phyloP scores from a whole-genome alignment of 2,329 filamentous ascomycete species.

The Aureobasidium namibiae region DNA sequence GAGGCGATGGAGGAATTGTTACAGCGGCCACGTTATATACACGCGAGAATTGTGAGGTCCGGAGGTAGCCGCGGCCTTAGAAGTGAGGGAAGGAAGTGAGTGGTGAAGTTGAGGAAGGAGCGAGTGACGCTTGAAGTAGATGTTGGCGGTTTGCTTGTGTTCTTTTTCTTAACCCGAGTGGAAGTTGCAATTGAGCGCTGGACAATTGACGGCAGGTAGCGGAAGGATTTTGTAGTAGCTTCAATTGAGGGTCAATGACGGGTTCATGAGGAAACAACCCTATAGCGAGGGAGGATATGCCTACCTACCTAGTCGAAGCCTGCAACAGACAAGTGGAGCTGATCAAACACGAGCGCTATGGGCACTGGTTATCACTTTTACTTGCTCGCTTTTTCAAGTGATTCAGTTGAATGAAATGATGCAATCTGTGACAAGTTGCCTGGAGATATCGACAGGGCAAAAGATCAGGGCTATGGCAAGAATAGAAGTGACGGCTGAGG shows the following conservation, averaged over 20 bases:
- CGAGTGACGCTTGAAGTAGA: conserved; percentile 1
- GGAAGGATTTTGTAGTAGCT: not conserved
- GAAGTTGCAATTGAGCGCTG: not conserved
- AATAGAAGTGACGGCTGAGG: conserved; percentile 7
- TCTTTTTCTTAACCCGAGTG: not conserved
- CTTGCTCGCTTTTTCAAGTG: not conserved
- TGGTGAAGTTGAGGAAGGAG: conserved; percentile 2
- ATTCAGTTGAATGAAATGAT: not conserved
- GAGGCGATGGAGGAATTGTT: not conserved
- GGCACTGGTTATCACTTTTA: not conserved
- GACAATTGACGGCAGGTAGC: not conserved
- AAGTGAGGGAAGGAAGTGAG: not conserved
- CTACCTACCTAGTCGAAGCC: not conserved
- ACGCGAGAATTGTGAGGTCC: not conserved
- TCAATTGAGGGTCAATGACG: not conserved
- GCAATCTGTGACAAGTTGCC: not conserved
- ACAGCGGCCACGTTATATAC: conserved; percentile 1
- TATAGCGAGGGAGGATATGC: not conserved
- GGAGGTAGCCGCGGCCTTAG: not conserved
- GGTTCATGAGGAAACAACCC: not conserved
- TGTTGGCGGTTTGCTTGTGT: not conserved
- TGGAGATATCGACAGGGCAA: not conserved
- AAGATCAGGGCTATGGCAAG: not conserved
- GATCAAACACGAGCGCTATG: not conserved
- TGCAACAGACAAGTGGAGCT: not conserved